phyloP scores from a whole-genome alignment of 345 rosid genomes.

The Trapa bicornis region DNA sequence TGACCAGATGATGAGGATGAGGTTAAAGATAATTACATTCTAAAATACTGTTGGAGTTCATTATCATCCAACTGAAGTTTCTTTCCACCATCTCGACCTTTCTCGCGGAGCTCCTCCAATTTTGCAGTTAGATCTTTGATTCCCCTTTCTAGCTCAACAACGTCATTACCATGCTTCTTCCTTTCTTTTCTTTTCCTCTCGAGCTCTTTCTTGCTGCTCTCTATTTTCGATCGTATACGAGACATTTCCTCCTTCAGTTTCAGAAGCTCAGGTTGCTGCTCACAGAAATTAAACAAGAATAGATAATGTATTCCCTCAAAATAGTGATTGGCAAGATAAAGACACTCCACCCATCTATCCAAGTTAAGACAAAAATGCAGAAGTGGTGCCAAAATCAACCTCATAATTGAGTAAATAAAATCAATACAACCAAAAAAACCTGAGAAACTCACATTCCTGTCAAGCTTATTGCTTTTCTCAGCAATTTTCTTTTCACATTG shows the following conservation, averaged over 20 bases:
- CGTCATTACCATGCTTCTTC: slow-evolving; percentile 54
- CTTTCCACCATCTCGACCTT: slow-evolving; percentile 68
- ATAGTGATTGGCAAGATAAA: neutral
- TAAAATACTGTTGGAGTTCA: slow-evolving; percentile 74
- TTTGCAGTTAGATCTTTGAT: slow-evolving; percentile 59
- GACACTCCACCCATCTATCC: neutral
- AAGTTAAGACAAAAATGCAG: neutral
- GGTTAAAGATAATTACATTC: slow-evolving; percentile 44
- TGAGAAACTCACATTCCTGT: slow-evolving; percentile 49
- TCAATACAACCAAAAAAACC: neutral
- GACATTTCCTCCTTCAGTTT: slow-evolving; percentile 75
- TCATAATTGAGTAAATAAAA: neutral
- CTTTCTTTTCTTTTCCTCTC: slow-evolving; percentile 62
- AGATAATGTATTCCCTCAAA: slow-evolving; percentile 6
- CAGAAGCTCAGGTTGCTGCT: slow-evolving; percentile 88
- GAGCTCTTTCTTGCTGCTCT: slow-evolving; percentile 71
- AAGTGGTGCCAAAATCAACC: neutral
- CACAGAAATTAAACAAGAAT: slow-evolving; percentile 8
- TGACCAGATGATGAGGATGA: neutral
- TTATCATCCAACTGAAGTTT: slow-evolving; percentile 66
- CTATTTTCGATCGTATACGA: slow-evolving; percentile 71
- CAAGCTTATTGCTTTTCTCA: slow-evolving; percentile 56
- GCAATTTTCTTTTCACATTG: slow-evolving; percentile 68
- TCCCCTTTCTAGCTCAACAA: slow-evolving; percentile 53
- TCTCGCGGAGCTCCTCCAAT: slow-evolving; percentile 56